Evolutionary conservation across 2,329 filamentous ascomycete species (phyloP), one percentile per base, ranked within the genome.

Genomic region (Calonectria leucothoes): DNA sequence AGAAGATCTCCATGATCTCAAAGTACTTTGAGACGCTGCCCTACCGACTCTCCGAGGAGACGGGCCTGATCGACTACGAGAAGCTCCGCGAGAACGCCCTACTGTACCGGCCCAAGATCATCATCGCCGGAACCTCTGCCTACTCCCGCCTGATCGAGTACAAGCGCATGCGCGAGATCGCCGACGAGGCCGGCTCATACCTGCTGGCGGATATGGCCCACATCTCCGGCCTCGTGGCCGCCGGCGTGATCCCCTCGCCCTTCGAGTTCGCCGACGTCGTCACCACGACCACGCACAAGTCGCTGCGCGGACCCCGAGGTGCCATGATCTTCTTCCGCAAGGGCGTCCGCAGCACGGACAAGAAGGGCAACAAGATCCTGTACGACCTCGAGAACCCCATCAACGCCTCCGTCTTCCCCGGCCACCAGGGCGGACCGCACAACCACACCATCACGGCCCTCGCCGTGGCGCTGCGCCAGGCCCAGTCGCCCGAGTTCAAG

Each of bases 281-380:
- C 74, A 98, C 96, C 45, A 98, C 96, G n/a, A 98, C 96, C 31
- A 98, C 95, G 59, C 96, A 98, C 91, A 98, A 98, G 89, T 97
- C 94, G 66, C 91, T 98, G 73, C 94, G 96, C 83, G 96, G 96
- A 51, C 96, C 96, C 65, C 93, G 96, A 82, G 96, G 96, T 77
- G 96, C 96, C 82, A 95, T 98, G 93, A 98, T 98, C 85, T 98
- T 98, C 91, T 98, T 93, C 92, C 94, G 96, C 81, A 96, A 95
- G 86, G 96, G 96, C 76, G 94, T 98, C 51, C 90, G 96, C 79
- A 93, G 91, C 84, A 87, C 92, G 75, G 97, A 97, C 89, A 95
- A 93, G 71, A 95, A 95, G 83, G 93, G 94, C 83, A 92, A 96
- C 81, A 91, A 93, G 81, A 86, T 94, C 48, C 73, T 73, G 84